Evolutionary conservation across 108 stramenopile species (phyloP).

Genomic region (Fistulifera pelliculosa): DNA sequence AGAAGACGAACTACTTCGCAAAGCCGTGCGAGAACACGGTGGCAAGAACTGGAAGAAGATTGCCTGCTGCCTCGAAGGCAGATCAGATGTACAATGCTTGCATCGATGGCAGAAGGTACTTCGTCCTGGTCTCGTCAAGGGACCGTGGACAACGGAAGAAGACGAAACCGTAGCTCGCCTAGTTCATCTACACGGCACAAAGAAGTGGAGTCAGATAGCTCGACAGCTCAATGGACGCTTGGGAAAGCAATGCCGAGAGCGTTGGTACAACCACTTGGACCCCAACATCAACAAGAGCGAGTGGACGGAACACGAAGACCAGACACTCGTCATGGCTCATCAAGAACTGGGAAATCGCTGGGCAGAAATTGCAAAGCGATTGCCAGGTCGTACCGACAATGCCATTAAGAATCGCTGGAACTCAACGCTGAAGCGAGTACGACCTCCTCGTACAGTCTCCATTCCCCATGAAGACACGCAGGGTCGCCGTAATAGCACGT

Average conservation of each 20-base stretch:
- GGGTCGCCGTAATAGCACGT: background rate
- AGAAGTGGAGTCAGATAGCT: constrained; percentile 91
- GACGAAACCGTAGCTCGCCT: constrained; percentile 71
- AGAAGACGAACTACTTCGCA: constrained; percentile 67
- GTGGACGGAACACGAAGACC: constrained; percentile 91
- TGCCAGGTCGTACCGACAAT: constrained; percentile 95
- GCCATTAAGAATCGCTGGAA: constrained; percentile 99
- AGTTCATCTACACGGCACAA: constrained; percentile 70
- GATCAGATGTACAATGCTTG: constrained; percentile 93
- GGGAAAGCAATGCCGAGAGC: constrained; percentile 98
- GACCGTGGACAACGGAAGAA: constrained; percentile 96
- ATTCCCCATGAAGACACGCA: background rate
- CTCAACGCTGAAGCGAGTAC: constrained; percentile 67
- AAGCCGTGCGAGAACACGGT: constrained; percentile 78
- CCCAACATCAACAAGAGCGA: constrained; percentile 91
- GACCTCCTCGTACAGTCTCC: constrained; percentile 2
- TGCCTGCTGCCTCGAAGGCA: constrained; percentile 60
- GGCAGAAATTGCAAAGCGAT: constrained; percentile 93
- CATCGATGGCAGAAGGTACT: constrained; percentile 99
- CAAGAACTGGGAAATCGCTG: constrained; percentile 81
- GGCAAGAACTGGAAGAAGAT: constrained; percentile 97
- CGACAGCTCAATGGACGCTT: constrained; percentile 84
- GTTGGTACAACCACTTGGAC: constrained; percentile 97
- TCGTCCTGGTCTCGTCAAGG: constrained; percentile 94
- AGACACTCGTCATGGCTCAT: constrained; percentile 70